Percentiles rank a stretch among this genome's conserved stretches.
Evolutionary conservation across 2,329 filamentous ascomycete genomes (phyloP).

Genomic region (Paraphoma sp.): DNA sequence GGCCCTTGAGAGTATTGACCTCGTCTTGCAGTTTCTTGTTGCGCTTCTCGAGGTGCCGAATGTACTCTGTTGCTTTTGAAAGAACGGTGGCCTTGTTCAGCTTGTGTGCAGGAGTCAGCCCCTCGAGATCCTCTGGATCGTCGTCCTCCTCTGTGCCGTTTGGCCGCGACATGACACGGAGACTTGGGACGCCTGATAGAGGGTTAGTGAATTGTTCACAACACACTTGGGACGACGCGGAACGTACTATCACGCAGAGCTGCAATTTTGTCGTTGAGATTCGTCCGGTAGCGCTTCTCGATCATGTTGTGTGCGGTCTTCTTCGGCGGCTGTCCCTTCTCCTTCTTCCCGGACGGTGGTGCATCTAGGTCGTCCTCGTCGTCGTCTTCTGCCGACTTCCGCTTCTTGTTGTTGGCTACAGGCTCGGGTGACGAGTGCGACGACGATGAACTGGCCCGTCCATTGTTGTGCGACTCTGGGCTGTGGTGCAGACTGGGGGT

Average conservation of each 20-base stretch:
- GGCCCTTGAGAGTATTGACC: constrained; percentile 77
- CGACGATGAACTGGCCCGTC: constrained; percentile 44
- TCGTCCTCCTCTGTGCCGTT: constrained; percentile 72
- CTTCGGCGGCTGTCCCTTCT: constrained; percentile 68
- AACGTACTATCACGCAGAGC: constrained; percentile 77
- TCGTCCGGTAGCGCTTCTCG: constrained; percentile 94
- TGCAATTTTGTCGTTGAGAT: constrained; percentile 96
- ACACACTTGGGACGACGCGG: too few species aligned
- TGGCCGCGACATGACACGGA: constrained; percentile 77
- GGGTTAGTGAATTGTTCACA: not conserved
- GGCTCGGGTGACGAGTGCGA: constrained; percentile 71
- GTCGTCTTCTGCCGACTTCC: constrained; percentile 55
- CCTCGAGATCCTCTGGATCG: constrained; percentile 77
- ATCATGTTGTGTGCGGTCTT: constrained; percentile 99
- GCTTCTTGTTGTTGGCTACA: constrained; percentile 40
- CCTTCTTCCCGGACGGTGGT: constrained; percentile 59
- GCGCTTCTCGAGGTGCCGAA: constrained; percentile 88
- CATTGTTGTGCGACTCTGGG: constrained; percentile 43
- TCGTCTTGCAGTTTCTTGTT: constrained; percentile 84
- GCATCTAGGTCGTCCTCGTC: constrained; percentile 66
- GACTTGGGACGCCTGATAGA: constrained; percentile 70
- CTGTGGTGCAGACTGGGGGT: constrained; percentile 49
- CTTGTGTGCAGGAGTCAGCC: constrained; percentile 82
- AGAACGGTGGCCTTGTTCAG: constrained; percentile 97
- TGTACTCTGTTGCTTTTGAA: constrained; percentile 96